Percentiles rank a stretch among this genome's conserved stretches.
These are phyloP conservation scores for Saraca asoca DNA, from an alignment of 331 rosid genomes.

Conservation along the genomic window DNA sequence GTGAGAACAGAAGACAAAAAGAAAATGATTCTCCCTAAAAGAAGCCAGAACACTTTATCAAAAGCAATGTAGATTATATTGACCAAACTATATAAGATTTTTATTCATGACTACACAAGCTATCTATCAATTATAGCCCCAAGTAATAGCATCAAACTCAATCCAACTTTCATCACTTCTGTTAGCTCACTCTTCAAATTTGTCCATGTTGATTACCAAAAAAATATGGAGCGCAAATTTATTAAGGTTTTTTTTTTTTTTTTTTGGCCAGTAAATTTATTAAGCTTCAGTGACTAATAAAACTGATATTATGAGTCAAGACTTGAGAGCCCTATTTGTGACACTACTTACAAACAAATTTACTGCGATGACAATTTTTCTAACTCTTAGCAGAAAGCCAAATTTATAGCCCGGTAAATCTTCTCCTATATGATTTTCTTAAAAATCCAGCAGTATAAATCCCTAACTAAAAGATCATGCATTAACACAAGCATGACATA, in stretches of 20 bases:
- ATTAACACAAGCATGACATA: constrained; percentile 1
- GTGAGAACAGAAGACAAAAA: not conserved
- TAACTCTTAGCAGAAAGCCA: not conserved
- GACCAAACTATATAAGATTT: not conserved
- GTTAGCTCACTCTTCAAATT: not conserved
- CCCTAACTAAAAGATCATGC: too few relatives aligned
- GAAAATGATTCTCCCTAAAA: not conserved
- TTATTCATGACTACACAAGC: too few relatives aligned
- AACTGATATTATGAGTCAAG: too few relatives aligned
- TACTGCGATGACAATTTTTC: too few relatives aligned
- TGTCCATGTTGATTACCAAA: not conserved
- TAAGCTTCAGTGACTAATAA: too few relatives aligned
- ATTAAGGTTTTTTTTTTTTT: too few relatives aligned
- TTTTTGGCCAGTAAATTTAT: too few relatives aligned
- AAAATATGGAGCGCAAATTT: too few relatives aligned
- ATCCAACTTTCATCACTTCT: not conserved
- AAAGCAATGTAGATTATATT: not conserved
- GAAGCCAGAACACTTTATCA: not conserved
- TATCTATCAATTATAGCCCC: not conserved
- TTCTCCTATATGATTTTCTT: not conserved
- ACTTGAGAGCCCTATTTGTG: too few relatives aligned
- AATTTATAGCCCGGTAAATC: not conserved
- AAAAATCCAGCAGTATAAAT: too few relatives aligned
- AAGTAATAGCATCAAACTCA: not conserved
- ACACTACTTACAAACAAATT: too few relatives aligned